These are phyloP conservation scores for Ziziphus jujuba DNA, from an alignment of 306 rosid species.

Conservation along the genomic window DNA sequence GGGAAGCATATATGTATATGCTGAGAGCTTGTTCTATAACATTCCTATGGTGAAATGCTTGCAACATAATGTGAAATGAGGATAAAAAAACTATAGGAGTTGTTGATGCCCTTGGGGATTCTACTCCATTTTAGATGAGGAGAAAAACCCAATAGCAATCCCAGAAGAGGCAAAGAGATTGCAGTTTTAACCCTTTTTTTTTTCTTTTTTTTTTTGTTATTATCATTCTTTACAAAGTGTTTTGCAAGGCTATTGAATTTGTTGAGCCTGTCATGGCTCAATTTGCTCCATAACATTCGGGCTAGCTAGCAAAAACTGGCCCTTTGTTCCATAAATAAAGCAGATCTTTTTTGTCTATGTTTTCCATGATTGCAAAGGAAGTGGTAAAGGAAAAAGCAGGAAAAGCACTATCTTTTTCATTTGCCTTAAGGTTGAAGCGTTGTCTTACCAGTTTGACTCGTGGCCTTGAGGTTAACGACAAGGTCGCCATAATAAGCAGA, in stretches of 20 bases:
- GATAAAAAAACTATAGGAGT: conserved; percentile 7
- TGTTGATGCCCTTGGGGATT: conserved; percentile 21
- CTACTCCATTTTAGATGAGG: conserved; percentile 45
- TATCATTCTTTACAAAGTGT: conserved; percentile 29
- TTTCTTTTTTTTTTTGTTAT: not conserved
- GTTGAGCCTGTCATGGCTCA: conserved; percentile 21
- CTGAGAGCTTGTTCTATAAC: conserved; percentile 12
- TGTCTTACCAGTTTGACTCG: not conserved
- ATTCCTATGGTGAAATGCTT: conserved; percentile 8
- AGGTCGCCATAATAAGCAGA: no score
- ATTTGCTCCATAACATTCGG: conserved; percentile 26
- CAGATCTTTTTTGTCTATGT: not conserved
- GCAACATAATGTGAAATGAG: conserved; percentile 25
- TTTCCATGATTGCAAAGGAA: conserved; percentile 10
- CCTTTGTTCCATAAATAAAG: conserved; percentile 16
- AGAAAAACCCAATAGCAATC: conserved; percentile 30
- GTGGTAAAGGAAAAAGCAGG: not conserved
- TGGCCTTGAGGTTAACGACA: no score
- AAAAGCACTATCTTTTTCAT: no score
- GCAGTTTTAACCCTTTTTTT: not conserved
- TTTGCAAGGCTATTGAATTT: conserved; percentile 2
- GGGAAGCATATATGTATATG: conserved; percentile 20
- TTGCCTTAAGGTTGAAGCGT: conserved; percentile 10
- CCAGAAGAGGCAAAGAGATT: conserved; percentile 10
- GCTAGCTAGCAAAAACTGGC: conserved; percentile 11